Percentiles rank a stretch among this genome's conserved stretches.
Evolutionary conservation across 345 rosid species (phyloP).

Genomic region (Brassica nigra): DNA sequence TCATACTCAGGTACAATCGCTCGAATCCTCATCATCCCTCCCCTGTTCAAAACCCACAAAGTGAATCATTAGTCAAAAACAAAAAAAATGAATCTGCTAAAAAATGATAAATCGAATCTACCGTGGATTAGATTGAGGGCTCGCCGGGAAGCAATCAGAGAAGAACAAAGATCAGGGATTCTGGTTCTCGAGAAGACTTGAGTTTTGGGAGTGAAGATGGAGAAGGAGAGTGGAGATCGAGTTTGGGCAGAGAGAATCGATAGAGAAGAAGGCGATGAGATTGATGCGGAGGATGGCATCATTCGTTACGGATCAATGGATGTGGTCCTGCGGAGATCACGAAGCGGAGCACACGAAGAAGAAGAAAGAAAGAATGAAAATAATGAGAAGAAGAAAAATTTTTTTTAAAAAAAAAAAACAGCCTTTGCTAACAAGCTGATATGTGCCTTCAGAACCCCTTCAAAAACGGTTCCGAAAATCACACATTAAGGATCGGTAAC

Average conservation of each 20-base stretch:
- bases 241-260: not conserved
- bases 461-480: no score
- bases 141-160: constrained; percentile 35
- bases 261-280: constrained; percentile 39
- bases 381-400: no score
- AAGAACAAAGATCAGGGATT: not conserved
- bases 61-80: no score
- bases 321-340: no score
- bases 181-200: constrained; percentile 21
- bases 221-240: constrained; percentile 21
- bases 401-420: no score
- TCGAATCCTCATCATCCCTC: constrained; percentile 35
- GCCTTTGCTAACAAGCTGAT: no score
- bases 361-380: no score
- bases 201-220: constrained; percentile 26
- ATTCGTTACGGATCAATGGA: not conserved
- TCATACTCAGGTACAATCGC: constrained; percentile 49
- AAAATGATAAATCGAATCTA: not conserved
- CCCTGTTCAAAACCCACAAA: constrained; percentile 29
- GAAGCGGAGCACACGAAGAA: no score
- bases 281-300: constrained; percentile 33
- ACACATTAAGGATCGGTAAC: no score
- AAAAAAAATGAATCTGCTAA: no score
- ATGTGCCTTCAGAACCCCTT: no score
- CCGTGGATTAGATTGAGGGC: constrained; percentile 38